Evolutionary conservation across 495 filamentous ascomycete species (phyloP).

Genomic region (Cercophora scortea): DNA sequence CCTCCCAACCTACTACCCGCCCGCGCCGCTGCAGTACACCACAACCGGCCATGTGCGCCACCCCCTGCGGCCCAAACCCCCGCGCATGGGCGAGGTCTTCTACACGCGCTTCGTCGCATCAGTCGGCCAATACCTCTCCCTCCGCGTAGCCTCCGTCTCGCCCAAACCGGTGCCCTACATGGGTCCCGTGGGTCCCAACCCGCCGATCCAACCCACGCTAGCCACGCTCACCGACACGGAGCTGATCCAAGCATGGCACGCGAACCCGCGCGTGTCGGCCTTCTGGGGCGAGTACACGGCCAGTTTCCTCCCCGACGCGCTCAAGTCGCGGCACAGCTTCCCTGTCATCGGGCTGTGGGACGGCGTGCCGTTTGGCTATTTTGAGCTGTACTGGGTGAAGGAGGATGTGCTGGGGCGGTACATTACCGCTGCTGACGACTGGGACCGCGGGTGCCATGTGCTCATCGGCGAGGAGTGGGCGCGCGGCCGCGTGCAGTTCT

Average conservation of each 20-base stretch:
- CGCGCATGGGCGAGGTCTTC: conserved; percentile 78
- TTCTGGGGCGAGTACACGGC: conserved; percentile 75
- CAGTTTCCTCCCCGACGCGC: conserved; percentile 53
- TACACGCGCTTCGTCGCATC: conserved; percentile 83
- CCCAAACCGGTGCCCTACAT: conserved; percentile 43
- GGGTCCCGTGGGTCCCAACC: conserved; percentile 40
- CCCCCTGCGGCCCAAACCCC: conserved; percentile 82
- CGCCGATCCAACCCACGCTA: conserved; percentile 22
- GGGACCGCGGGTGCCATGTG: conserved; percentile 82
- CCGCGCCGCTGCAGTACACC: conserved; percentile 70
- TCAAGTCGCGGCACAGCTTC: conserved; percentile 68
- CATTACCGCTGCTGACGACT: conserved; percentile 58
- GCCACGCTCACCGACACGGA: conserved; percentile 54
- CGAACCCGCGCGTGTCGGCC: conserved; percentile 69
- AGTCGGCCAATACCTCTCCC: conserved; percentile 76
- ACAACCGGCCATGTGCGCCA: conserved; percentile 75
- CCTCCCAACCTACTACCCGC: conserved; percentile 85
- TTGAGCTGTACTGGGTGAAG: conserved; percentile 98
- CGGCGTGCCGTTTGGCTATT: conserved; percentile 91
- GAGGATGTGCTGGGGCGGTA: conserved; percentile 72
- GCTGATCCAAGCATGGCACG: conserved; percentile 85
- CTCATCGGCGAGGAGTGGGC: conserved; percentile 92
- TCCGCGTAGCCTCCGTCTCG: conserved; percentile 66
- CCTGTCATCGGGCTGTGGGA: conserved; percentile 93
- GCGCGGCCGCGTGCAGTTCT: conserved; percentile 67